Evolutionary conservation across 805 yeast species (phyloP).

Genomic region (Zygosaccharomyces kombuchaensis): DNA sequence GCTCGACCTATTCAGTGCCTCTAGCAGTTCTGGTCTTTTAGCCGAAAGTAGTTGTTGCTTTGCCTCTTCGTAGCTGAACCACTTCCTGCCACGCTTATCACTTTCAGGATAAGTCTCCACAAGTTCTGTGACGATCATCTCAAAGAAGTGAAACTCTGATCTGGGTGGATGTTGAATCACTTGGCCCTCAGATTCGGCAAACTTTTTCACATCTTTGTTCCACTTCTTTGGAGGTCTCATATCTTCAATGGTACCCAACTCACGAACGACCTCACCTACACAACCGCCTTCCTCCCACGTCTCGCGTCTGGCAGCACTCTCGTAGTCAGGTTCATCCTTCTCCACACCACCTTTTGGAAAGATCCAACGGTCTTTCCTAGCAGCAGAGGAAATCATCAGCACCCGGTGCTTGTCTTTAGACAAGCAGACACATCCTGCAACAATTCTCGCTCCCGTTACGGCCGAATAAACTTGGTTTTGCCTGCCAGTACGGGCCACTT

Average conservation of each 20-base stretch:
- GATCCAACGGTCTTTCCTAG: slow-evolving; percentile 70
- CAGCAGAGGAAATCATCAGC: slow-evolving; percentile 72
- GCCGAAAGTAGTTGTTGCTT: slow-evolving; percentile 51
- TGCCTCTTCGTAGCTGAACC: slow-evolving; percentile 73
- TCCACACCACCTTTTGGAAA: slow-evolving; percentile 97
- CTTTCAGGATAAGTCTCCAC: slow-evolving; percentile 74
- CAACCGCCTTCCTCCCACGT: slow-evolving; percentile 99
- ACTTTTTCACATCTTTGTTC: slow-evolving; percentile 27
- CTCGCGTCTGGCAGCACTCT: slow-evolving; percentile 68
- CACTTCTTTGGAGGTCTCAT: slow-evolving; percentile 46
- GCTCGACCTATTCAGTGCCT: slow-evolving; percentile 56
- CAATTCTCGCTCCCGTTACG: slow-evolving; percentile 71
- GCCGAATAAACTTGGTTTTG: slow-evolving; percentile 55
- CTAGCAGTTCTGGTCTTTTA: slow-evolving; percentile 62
- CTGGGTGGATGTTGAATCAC: slow-evolving; percentile 52
- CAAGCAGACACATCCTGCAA: slow-evolving; percentile 87
- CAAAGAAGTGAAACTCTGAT: slow-evolving; percentile 85
- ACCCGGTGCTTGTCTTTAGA: slow-evolving; percentile 55
- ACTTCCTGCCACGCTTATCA: slow-evolving; percentile 55
- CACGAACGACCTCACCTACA: slow-evolving; percentile 52
- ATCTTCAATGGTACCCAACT: slow-evolving; percentile 67
- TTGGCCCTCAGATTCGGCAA: slow-evolving; percentile 22
- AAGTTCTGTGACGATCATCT: slow-evolving; percentile 57
- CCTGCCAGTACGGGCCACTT: slow-evolving; percentile 51
- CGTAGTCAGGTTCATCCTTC: slow-evolving; percentile 56